A percentile compares a stretch with the other conserved stretches of the same genome.
Evolutionary conservation across 1,139 yeast species (phyloP).

Genomic region (Candida smagusa): DNA sequence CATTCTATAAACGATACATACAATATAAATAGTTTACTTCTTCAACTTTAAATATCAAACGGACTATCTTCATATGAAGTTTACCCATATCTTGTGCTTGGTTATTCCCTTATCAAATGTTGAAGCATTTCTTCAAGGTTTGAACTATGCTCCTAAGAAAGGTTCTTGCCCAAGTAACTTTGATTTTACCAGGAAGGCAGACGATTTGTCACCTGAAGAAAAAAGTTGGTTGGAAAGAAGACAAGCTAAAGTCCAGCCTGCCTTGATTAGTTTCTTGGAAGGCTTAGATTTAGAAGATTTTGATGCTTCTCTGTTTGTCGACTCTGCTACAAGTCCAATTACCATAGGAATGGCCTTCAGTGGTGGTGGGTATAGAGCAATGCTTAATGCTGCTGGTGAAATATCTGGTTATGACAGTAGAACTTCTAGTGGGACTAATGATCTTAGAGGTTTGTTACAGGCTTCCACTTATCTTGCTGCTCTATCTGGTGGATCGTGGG

Average conservation of each 20-base stretch:
- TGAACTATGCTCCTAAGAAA: background rate
- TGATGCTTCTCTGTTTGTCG: slow-evolving; percentile 13
- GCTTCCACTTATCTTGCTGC: slow-evolving; percentile 18
- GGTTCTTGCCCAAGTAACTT: background rate
- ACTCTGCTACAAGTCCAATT: slow-evolving; percentile 26
- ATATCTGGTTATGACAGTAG: slow-evolving; percentile 75
- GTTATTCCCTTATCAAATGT: background rate
- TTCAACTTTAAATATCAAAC: too few relatives aligned
- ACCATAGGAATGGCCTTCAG: slow-evolving; percentile 71
- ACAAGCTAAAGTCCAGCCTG: slow-evolving; percentile 48
- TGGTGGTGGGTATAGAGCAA: slow-evolving; percentile 92
- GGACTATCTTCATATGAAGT: too few relatives aligned
- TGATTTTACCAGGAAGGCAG: background rate
- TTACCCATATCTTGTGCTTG: too few relatives aligned
- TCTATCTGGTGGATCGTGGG: slow-evolving; percentile 21
- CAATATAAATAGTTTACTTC: too few relatives aligned
- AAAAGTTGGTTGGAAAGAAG: slow-evolving; percentile 43
- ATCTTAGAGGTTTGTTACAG: slow-evolving; percentile 19
- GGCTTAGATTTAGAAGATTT: slow-evolving; percentile 14
- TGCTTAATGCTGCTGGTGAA: slow-evolving; percentile 84
- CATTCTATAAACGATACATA: too few relatives aligned
- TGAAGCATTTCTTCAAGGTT: background rate
- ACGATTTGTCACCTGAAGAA: slow-evolving; percentile 32
- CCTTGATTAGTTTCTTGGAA: slow-evolving; percentile 36
- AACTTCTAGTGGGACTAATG: slow-evolving; percentile 30